Conservation (phyloP, 108 stramenopile genomes). For the Cyclotella atomus region DNA sequence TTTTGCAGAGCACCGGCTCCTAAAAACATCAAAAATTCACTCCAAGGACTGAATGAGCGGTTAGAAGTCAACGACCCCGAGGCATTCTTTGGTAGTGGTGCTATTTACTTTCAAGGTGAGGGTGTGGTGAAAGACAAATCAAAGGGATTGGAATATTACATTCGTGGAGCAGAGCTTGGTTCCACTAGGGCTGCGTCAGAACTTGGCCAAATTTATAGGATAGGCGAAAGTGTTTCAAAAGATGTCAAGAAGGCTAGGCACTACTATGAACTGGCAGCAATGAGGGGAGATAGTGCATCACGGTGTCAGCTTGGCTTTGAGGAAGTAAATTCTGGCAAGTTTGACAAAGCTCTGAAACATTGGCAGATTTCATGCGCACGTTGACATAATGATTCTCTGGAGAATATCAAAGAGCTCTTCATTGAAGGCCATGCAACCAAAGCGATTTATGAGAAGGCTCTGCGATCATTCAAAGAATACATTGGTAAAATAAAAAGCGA, state of each 20-base stretch:
- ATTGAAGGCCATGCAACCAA: background rate
- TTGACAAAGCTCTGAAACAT: background rate
- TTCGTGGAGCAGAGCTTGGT: background rate
- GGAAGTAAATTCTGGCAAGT: background rate
- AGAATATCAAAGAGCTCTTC: background rate
- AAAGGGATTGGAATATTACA: background rate
- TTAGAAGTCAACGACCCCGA: background rate
- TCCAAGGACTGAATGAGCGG: background rate
- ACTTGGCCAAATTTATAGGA: background rate
- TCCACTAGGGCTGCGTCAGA: background rate
- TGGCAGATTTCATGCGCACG: background rate
- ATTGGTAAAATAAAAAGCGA: background rate
- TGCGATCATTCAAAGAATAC: background rate
- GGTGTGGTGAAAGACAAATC: too few species aligned
- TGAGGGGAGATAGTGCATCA: background rate
- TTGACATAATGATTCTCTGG: background rate
- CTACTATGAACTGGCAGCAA: background rate
- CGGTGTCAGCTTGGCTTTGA: background rate
- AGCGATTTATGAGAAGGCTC: background rate
- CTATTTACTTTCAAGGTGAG: too few species aligned
- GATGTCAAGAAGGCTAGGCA: background rate
- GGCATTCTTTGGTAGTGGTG: too few species aligned
- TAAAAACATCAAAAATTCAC: background rate
- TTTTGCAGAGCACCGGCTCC: background rate
- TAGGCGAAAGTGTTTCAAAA: background rate